phyloP scores from a whole-genome alignment of 352 stramenopile genomes.

The Pythium chondricola region DNA sequence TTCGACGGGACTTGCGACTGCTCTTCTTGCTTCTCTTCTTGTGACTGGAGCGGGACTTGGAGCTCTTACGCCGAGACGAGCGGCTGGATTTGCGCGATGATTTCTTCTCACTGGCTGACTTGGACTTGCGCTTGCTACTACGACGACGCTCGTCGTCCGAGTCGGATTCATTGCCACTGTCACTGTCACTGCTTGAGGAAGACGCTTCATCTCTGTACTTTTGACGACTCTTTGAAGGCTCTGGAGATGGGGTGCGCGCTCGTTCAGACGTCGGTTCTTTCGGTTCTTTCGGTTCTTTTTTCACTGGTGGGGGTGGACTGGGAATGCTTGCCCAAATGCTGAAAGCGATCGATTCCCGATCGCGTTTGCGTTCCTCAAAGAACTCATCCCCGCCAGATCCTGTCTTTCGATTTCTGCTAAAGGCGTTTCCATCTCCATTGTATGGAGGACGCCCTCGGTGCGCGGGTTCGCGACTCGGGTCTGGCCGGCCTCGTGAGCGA shows the following conservation, averaged over 20 bases:
- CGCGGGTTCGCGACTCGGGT: too few relatives aligned
- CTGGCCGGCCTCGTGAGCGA: not conserved
- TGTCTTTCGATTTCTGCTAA: conserved; percentile 23
- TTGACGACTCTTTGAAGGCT: too few relatives aligned
- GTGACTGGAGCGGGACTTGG: conserved; percentile 22
- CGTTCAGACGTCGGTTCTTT: too few relatives aligned
- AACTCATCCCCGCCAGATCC: conserved; percentile 52
- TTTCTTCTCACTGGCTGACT: conserved; percentile 36
- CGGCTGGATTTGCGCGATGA: conserved; percentile 10
- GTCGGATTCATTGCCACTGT: conserved; percentile 15
- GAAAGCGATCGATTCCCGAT: conserved; percentile 52
- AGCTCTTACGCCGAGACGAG: conserved; percentile 16
- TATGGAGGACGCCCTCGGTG: too few relatives aligned
- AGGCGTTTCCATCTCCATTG: too few relatives aligned
- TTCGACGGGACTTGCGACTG: conserved; percentile 23
- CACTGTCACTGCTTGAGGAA: conserved; percentile 23
- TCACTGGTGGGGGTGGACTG: conserved; percentile 44
- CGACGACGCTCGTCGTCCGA: conserved; percentile 14
- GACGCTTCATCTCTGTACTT: not conserved
- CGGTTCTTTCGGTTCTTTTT: conserved; percentile 44
- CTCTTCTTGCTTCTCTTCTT: conserved; percentile 15
- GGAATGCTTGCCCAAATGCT: conserved; percentile 75
- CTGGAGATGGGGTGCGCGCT: too few relatives aligned
- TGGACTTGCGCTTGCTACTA: conserved; percentile 22
- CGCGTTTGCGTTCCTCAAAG: conserved; percentile 63